Percentiles rank a stretch among this genome's conserved stretches.
Evolutionary conservation across 1,284 basidiomycete genomes (phyloP).

Genomic region (Puccinia triticina): DNA sequence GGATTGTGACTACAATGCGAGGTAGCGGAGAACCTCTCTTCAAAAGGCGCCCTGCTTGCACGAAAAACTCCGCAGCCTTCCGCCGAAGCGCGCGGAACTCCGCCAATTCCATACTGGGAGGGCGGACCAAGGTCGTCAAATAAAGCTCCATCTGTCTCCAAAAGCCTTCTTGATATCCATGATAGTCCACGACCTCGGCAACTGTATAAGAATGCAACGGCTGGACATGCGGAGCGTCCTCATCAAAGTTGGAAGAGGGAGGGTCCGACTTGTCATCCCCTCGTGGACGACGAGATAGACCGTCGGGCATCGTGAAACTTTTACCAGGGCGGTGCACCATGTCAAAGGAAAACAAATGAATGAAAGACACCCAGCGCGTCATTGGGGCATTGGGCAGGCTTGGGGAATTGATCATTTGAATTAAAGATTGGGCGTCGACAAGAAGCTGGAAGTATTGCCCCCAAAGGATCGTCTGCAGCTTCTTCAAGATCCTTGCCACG

Average conservation of each 20-base stretch:
- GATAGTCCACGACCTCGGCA: not conserved
- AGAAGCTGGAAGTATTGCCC: not conserved
- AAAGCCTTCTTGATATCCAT: not conserved
- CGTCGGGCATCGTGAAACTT: constrained; percentile 1
- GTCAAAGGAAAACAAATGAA: too few relatives aligned
- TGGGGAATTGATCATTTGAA: constrained; percentile 19
- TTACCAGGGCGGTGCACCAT: not conserved
- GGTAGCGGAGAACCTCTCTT: too few relatives aligned
- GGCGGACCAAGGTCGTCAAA: too few relatives aligned
- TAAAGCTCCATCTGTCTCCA: too few relatives aligned
- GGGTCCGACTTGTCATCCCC: not conserved
- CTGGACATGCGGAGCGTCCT: too few relatives aligned
- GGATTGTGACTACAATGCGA: too few relatives aligned
- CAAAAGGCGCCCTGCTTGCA: too few relatives aligned
- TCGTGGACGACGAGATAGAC: not conserved
- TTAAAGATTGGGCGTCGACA: constrained; percentile 15
- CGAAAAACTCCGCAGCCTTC: too few relatives aligned
- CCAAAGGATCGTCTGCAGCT: not conserved
- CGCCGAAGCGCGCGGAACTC: too few relatives aligned
- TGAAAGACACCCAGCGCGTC: too few relatives aligned
- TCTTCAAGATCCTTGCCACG: not conserved
- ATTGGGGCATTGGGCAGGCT: constrained; percentile 18
- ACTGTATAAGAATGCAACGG: not conserved
- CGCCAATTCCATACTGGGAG: too few relatives aligned
- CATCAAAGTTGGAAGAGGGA: too few relatives aligned